Evolutionary conservation across 805 yeast genomes (phyloP), one percentile per base, ranked within the genome.

Genomic region (Blastobotrys terrestris): DNA sequence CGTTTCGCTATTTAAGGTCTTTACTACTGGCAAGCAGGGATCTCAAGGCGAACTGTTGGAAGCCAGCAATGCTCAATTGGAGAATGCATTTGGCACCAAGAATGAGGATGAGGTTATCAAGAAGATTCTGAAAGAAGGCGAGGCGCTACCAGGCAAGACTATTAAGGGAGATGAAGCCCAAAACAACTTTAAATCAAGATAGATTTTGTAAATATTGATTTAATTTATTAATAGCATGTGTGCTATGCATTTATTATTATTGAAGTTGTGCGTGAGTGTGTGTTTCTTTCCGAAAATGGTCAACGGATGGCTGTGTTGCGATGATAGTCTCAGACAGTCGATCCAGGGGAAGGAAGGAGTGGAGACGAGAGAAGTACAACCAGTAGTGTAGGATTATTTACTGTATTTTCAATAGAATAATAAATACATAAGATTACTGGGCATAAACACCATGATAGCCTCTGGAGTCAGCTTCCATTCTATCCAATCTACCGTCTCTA

Each of bases 11-110:
- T 86, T 78, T 72, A 78, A 84, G 61, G 75, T 88, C n/a, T 89
- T 76, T 64, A 74, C 78, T 19, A 78, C 80, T 52, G 76, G 76
- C 55, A 73, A 72, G 20, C 85, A 87, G 42, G 96, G 95, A 31
- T 71, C 81, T 2, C 86, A 80, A 60, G 96, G 96, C 53, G 75
- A 77, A 6, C 65, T 85, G 21, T 87, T 84, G 49, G 83, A 79
- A 61, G 95, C 92, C 1, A 84, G 92, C 5, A 77, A 79, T 52
- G 71, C 73, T 16, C 85, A 83, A 55, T 65, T 88, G 41, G 76
- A 75, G 49, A 77, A 77, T 57, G 94, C 87, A 62, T 88, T 89
- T 58, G 92, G 90, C 26, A 72, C 77, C 21, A 63, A 58, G 7
- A 70, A 75, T 48, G 72, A 70, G 42, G 87, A 84, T 51, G 83